Percentiles rank a stretch among this genome's conserved stretches.
These are phyloP conservation scores for Fusarium sp. DNA, from an alignment of 2,329 filamentous ascomycete genomes.

Conservation along the genomic window DNA sequence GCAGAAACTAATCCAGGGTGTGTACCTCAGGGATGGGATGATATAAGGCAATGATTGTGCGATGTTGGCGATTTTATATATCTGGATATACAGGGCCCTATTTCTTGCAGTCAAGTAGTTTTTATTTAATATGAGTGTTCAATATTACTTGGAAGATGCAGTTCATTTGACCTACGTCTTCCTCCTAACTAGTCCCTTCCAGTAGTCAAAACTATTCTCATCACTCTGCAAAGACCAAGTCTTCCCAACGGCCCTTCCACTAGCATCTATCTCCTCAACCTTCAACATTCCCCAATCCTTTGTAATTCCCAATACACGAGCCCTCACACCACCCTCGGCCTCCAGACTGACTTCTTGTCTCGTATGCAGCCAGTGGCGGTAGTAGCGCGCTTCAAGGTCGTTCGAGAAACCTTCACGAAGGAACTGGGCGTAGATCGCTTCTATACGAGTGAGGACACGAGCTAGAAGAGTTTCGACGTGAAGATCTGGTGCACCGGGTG, in stretches of 20 bases:
- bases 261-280: slow-evolving; percentile 82
- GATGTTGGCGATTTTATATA: neutral
- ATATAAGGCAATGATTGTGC: neutral
- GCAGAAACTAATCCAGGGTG: neutral
- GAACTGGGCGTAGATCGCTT: slow-evolving; percentile 81
- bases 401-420: slow-evolving; percentile 78
- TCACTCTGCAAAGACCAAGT: slow-evolving; percentile 91
- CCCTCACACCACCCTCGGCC: slow-evolving; percentile 78
- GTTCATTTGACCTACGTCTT: slow-evolving; percentile 66
- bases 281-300: slow-evolving; percentile 89
- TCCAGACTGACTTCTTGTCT: slow-evolving; percentile 80
- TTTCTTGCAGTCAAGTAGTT: neutral
- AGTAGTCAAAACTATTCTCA: slow-evolving; percentile 98
- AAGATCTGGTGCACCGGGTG: slow-evolving; percentile 65
- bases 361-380: slow-evolving; percentile 86
- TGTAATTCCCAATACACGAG: slow-evolving; percentile 87
- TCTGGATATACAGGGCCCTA: neutral
- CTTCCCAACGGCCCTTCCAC: slow-evolving; percentile 80
- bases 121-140: too few species aligned
- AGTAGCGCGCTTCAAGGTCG: slow-evolving; percentile 81
- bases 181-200: slow-evolving; percentile 84
- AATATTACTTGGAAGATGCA: too few species aligned
- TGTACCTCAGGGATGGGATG: neutral
- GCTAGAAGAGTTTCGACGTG: slow-evolving; percentile 85
- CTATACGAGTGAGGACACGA: slow-evolving; percentile 80